Base-by-base conservation (phyloP, 805 yeast genomes). In the Candida dajiaensis region DNA sequence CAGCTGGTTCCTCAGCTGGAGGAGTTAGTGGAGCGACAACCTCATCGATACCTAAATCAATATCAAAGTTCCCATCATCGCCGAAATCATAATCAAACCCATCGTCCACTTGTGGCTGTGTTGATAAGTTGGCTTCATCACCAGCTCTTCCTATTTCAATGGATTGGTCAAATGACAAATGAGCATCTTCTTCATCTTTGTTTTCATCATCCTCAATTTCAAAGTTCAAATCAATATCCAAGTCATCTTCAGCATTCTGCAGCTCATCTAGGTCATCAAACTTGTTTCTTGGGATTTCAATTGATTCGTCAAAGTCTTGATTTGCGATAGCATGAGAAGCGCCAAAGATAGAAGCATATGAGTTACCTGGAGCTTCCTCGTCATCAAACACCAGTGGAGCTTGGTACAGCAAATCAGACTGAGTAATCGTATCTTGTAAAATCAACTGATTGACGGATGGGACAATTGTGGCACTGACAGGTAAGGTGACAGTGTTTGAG, bases 391-490 rank as follows among this genome's bases (percentile, higher is more conserved):
- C 56, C 55, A 78, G 64, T 28, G 85, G 85, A 40, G 80, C 86
- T 53, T 81, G 86, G 51, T 76, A 77, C 37, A 86, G 67, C 52
- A 88, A 77, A 58, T 87, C 95, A 35, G 81, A 74, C 49, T 82
- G 87, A 0, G 95, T 84, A 40, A 89, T 83, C 18, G 87, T 85
- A 65, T 89, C 95, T 56, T 76, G 80, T 54, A 89, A 70, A 2
- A 81, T 77, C 41, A 86, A 71, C 38, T 75, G 77, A 26, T 75
- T 74, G 29, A 85, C 70, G 23, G 81, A 80, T 1, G 83, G 68
- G 26, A 83, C 69, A 13, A 82, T 77, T 2, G 86, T 83, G 16
- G 80, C 73, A 53, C 74, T 79, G 1, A 77, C 74, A 2, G 85
- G 78, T 19, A 84, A 67, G 40, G 81, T 78, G 39, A 81, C 80